These are phyloP conservation scores for Yamadazyma sp. DNA, from an alignment of 1,139 yeast species.

Conservation along the genomic window DNA sequence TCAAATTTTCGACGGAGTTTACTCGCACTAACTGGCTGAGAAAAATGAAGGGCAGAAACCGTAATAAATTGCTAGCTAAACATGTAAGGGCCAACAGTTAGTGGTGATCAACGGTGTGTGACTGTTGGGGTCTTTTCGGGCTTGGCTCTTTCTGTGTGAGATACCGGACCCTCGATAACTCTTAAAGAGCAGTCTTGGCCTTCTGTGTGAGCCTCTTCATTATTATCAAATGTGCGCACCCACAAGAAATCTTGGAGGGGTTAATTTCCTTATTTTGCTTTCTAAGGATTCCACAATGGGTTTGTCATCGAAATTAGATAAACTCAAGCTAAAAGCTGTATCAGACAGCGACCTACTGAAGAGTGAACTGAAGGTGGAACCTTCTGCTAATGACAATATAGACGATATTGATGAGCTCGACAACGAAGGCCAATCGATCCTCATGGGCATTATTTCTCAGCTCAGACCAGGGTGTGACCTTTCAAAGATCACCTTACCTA, in stretches of 20 bases:
- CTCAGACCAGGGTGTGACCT: slow-evolving; percentile 91
- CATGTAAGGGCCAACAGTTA: too few relatives aligned
- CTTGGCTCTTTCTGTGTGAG: too few relatives aligned
- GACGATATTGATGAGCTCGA: slow-evolving; percentile 86
- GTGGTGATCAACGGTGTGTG: too few relatives aligned
- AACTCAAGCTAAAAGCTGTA: slow-evolving; percentile 15
- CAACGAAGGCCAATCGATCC: slow-evolving; percentile 81
- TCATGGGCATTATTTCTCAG: slow-evolving; percentile 85
- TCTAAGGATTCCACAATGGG: slow-evolving; percentile 26
- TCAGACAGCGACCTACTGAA: slow-evolving; percentile 1
- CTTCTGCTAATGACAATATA: slow-evolving; percentile 4
- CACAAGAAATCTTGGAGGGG: not conserved
- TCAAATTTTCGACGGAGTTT: not conserved
- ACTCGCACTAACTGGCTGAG: not conserved
- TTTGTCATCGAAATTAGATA: slow-evolving; percentile 29
- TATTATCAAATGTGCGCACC: too few relatives aligned
- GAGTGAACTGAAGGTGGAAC: slow-evolving; percentile 6
- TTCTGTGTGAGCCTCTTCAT: too few relatives aligned
- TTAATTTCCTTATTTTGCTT: not conserved
- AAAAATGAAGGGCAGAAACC: too few relatives aligned
- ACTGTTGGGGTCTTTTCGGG: too few relatives aligned
- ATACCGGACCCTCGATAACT: too few relatives aligned
- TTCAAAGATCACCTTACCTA: slow-evolving; percentile 87
- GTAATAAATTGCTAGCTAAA: too few relatives aligned
- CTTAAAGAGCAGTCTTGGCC: too few relatives aligned